Base-by-base conservation (phyloP, 805 yeast genomes). In the Yarrowia sp. region DNA sequence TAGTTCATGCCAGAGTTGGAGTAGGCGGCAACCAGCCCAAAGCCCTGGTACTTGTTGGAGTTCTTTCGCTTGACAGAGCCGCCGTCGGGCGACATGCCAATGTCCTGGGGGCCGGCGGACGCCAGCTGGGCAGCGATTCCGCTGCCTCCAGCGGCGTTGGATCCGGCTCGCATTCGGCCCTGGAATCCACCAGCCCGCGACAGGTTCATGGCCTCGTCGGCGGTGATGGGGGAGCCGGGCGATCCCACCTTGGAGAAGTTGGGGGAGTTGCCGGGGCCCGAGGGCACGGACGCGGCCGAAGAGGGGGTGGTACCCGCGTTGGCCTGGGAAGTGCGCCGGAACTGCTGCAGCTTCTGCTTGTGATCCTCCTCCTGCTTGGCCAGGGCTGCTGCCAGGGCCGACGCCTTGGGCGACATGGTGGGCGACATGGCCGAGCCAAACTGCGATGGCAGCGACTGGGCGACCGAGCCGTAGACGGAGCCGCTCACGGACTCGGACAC, bases 11-110 rank as follows among this genome's bases (percentile, higher is more conserved):
- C 63, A 5, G 63, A 32, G 30, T 58, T 58, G 41, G 76, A 73
- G 62, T 71, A 75, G n/a, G 78, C 78, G 0, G 77, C 76, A 43
- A 75, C 75, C 22, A 75, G 70, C 1, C 78, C 78, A 43, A 75
- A 69, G 49, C 72, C 71, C 56, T 75, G 63, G 44, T 58, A 58
- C 63, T 58, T 58, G 63, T 32, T 58, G 51, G 63, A 58, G 51
- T 58, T 58, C 41, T 58, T 58, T 1, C 63, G 51, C 63, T 58
- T 58, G 40, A 58, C 63, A 4, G 51, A 30, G 32, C 63, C 51
- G 14, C 51, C 63, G 33, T 58, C 51, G 22, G 51, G 28, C 14
- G 51, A 28, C 30, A 32, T 17, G 7, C 32, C 33, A 14, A 43
- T 41, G 38, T 58, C 63, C 63, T 41, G 51, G 44, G 38, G 32